phyloP scores from a whole-genome alignment of 495 filamentous ascomycete species.

The Thermochaetoides thermophila region DNA sequence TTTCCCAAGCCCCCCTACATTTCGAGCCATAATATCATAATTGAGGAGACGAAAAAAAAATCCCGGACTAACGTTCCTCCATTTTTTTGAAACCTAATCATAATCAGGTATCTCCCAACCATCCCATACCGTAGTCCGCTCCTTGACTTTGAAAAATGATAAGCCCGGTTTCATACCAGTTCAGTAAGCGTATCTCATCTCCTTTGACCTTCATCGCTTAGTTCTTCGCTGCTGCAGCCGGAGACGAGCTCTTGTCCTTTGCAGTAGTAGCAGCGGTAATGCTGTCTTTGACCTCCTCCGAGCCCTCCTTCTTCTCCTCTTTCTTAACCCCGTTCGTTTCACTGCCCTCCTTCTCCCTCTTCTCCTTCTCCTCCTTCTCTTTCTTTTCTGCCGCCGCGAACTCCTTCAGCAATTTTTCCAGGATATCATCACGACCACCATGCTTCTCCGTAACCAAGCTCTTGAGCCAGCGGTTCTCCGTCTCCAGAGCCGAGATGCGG shows the following conservation, averaged over 20 bases:
- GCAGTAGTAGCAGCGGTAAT: slow-evolving; percentile 4
- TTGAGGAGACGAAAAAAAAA: too few species aligned
- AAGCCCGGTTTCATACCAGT: too few species aligned
- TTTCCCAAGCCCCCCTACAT: too few species aligned
- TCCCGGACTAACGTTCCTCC: too few species aligned
- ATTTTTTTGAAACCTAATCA: too few species aligned
- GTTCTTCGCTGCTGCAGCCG: too few species aligned
- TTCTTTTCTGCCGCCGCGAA: slow-evolving; percentile 9
- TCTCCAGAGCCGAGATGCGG: slow-evolving; percentile 73
- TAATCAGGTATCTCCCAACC: too few species aligned
- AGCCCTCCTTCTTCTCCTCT: slow-evolving; percentile 1
- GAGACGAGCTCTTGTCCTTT: slow-evolving; percentile 2
- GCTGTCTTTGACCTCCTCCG: slow-evolving; percentile 5
- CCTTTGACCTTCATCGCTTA: too few species aligned
- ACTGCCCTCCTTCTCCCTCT: slow-evolving; percentile 5
- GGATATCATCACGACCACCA: slow-evolving; percentile 37
- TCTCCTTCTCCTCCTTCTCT: not conserved
- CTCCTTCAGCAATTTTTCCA: slow-evolving; percentile 30
- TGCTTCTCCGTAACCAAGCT: slow-evolving; percentile 89
- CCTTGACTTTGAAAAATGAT: too few species aligned
- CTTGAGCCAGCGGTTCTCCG: slow-evolving; percentile 95
- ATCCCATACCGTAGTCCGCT: too few species aligned
- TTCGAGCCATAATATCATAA: too few species aligned
- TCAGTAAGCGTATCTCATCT: too few species aligned
- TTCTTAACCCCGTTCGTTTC: slow-evolving; percentile 1